Conservation (phyloP, 1,284 basidiomycete genomes). For the Anthracocystis setariae region DNA sequence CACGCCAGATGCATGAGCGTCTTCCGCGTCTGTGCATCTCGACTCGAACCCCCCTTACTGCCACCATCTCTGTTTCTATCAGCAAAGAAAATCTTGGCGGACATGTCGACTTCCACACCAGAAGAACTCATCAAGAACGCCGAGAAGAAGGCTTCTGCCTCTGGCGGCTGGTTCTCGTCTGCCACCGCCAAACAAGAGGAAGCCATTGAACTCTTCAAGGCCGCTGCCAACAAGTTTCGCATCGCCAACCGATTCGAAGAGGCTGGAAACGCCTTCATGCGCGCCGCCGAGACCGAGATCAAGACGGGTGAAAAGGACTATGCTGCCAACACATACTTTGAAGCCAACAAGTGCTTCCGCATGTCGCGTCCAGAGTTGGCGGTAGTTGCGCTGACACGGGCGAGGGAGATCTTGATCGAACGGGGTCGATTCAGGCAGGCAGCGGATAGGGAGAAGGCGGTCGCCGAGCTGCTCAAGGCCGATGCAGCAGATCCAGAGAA, state of each 20-base stretch:
- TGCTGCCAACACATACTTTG: constrained; percentile 66
- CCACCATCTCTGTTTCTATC: not conserved
- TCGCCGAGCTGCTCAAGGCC: constrained; percentile 89
- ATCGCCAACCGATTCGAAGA: constrained; percentile 90
- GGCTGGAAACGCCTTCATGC: constrained; percentile 76
- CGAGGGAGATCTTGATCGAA: constrained; percentile 83
- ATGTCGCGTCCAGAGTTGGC: constrained; percentile 73
- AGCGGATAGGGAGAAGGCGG: constrained; percentile 88
- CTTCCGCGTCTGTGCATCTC: not conserved
- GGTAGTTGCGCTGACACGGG: constrained; percentile 85
- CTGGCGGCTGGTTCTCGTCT: constrained; percentile 72
- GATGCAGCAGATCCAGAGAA: constrained; percentile 76
- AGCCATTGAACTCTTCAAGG: constrained; percentile 90
- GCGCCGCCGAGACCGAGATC: constrained; percentile 64
- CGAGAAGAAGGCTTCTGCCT: constrained; percentile 87
- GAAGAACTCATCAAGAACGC: constrained; percentile 79
- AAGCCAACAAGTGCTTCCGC: constrained; percentile 66
- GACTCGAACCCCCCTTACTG: not conserved
- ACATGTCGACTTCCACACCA: constrained; percentile 60
- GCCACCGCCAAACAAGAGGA: constrained; percentile 72
- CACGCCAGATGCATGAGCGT: no score
- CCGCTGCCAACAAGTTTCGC: constrained; percentile 95
- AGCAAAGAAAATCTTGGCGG: not conserved
- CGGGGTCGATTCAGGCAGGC: constrained; percentile 94
- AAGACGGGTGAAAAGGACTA: constrained; percentile 64